Percentiles rank a stretch among this genome's conserved stretches.
phyloP scores from a whole-genome alignment of 371 early-diverging fungal species.

The Chytridium lagenaria region DNA sequence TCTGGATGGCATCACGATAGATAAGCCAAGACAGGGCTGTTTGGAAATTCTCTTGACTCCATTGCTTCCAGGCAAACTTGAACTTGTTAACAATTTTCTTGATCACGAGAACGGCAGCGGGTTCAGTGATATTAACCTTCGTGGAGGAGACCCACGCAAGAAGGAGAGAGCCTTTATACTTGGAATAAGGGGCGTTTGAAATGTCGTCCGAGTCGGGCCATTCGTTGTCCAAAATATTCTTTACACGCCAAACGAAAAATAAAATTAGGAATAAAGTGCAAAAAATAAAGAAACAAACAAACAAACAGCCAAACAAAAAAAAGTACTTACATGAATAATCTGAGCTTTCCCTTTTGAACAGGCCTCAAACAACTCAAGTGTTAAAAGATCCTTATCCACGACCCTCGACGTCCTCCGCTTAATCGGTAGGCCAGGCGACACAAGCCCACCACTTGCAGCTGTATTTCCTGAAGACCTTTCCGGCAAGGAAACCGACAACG shows the following conservation, averaged over 20 bases:
- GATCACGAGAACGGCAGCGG: not conserved
- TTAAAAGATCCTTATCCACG: not conserved
- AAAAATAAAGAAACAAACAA: not conserved
- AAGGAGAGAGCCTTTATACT: not conserved
- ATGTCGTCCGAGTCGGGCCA: not conserved
- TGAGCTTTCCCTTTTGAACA: conserved; percentile 2
- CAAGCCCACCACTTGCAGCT: no score
- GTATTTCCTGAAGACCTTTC: no score
- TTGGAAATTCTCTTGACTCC: conserved; percentile 4
- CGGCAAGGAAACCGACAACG: no score
- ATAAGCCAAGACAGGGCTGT: not conserved
- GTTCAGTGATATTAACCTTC: not conserved
- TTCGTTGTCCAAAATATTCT: not conserved
- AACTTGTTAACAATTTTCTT: not conserved
- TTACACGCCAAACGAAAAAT: not conserved
- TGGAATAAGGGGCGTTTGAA: not conserved
- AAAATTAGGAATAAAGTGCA: not conserved
- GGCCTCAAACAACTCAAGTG: not conserved
- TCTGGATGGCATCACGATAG: not conserved
- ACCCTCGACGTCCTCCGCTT: not conserved
- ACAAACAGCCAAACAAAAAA: not conserved
- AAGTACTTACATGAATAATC: conserved; percentile 5
- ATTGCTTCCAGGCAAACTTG: conserved; percentile 2
- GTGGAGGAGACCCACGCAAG: conserved; percentile 1
- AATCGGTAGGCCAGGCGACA: not conserved